Percentiles rank a stretch among this genome's conserved stretches.
These are phyloP conservation scores for Blepharisma undulans DNA, from an alignment of 169 alveolate species.

Conservation along the genomic window DNA sequence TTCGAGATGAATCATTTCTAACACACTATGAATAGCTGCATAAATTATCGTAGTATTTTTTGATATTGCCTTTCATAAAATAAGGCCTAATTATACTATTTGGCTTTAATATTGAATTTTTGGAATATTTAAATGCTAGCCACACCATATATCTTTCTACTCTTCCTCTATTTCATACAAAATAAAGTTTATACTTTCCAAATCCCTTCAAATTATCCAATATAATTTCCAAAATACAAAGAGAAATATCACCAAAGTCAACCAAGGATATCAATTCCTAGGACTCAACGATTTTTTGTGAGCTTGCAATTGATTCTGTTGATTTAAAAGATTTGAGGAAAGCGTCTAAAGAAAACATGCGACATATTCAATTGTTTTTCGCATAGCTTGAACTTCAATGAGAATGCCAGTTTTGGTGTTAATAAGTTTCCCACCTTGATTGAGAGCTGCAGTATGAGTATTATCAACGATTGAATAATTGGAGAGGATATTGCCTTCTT, in stretches of 20 bases:
- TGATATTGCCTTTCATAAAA: slow-evolving; percentile 43
- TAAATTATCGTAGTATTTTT: slow-evolving; percentile 56
- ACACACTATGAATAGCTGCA: slow-evolving; percentile 68
- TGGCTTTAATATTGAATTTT: slow-evolving; percentile 34
- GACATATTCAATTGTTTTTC: slow-evolving; percentile 63
- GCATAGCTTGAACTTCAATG: slow-evolving; percentile 69
- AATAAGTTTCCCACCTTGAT: slow-evolving; percentile 41
- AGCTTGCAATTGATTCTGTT: background rate
- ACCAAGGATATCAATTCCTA: slow-evolving; percentile 46
- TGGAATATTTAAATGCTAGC: slow-evolving; percentile 68
- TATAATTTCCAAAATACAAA: slow-evolving; percentile 53
- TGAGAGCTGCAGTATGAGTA: background rate
- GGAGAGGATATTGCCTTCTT: slow-evolving; percentile 1
- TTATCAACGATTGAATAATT: slow-evolving; percentile 8
- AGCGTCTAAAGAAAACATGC: slow-evolving; percentile 65
- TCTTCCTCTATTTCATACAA: slow-evolving; percentile 74
- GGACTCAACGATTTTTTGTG: background rate
- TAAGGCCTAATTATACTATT: background rate
- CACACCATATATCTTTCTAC: slow-evolving; percentile 66
- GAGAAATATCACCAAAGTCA: slow-evolving; percentile 69
- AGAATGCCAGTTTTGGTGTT: slow-evolving; percentile 64
- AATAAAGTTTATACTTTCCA: slow-evolving; percentile 63
- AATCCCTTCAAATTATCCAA: slow-evolving; percentile 70
- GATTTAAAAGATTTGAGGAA: background rate
- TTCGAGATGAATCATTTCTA: slow-evolving; percentile 65